These are phyloP conservation scores for Polyporus tsugae DNA, from an alignment of 1,284 basidiomycete species.

Conservation along the genomic window DNA sequence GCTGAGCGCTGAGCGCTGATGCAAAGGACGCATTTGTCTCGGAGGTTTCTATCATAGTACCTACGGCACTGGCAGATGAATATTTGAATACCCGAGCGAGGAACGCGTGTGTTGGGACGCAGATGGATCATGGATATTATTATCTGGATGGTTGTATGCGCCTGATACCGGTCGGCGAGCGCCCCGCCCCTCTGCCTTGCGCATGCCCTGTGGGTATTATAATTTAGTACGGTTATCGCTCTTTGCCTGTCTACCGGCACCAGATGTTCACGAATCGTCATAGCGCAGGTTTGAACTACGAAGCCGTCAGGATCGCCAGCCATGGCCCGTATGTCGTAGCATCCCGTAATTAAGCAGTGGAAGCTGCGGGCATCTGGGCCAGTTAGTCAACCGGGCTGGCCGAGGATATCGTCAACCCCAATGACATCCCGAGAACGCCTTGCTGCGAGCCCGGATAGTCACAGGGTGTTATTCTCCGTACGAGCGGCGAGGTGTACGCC, in stretches of 20 bases:
- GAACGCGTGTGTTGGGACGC: not conserved
- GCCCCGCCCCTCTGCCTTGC: not conserved
- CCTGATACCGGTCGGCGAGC: not conserved
- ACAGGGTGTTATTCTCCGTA: not conserved
- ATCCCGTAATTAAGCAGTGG: not conserved
- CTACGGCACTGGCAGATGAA: not conserved
- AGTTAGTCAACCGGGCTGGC: constrained; percentile 1
- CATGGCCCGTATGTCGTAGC: not conserved
- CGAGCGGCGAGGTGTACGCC: not conserved
- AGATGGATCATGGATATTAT: not conserved
- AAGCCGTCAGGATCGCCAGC: not conserved
- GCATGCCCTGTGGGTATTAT: not conserved
- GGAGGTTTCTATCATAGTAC: not conserved
- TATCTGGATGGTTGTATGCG: not conserved
- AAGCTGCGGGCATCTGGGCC: not conserved
- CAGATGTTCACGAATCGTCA: not conserved
- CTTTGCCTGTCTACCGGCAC: not conserved
- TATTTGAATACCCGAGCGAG: not conserved
- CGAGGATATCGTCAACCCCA: not conserved
- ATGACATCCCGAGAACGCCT: not conserved
- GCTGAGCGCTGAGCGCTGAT: not conserved
- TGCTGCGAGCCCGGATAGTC: not conserved
- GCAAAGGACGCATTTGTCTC: not conserved
- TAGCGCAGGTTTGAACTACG: not conserved
- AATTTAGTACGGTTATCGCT: not conserved